A percentile compares a stretch with the other conserved stretches of the same genome.
Conservation (phyloP, 73 alveolate genomes). For the Uronychia setigera region DNA sequence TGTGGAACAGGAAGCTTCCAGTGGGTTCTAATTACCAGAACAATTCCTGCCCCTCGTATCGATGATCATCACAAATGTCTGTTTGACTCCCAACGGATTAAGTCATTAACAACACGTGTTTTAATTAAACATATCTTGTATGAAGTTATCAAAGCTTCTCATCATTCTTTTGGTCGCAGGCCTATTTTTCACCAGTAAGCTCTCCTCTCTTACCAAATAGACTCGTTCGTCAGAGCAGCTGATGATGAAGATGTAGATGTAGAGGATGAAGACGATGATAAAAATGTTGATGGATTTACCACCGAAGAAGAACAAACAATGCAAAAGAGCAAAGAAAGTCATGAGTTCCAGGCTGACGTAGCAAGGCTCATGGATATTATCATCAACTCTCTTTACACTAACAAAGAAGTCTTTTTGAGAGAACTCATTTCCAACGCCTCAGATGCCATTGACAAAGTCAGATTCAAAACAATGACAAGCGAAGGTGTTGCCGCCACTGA, state of each 20-base stretch:
- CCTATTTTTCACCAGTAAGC: not conserved
- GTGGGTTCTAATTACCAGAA: constrained; percentile 52
- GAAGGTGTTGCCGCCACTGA: constrained; percentile 60
- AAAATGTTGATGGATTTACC: constrained; percentile 60
- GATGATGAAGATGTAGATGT: not conserved
- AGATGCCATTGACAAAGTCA: constrained; percentile 99
- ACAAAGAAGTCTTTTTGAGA: constrained; percentile 98
- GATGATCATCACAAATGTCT: not conserved
- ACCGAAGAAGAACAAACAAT: constrained; percentile 67
- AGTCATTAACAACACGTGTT: too few species aligned
- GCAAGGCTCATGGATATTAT: constrained; percentile 98
- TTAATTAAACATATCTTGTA: too few species aligned
- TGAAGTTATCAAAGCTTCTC: too few species aligned
- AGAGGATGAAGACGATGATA: not conserved
- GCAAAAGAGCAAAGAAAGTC: constrained; percentile 76
- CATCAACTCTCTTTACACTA: constrained; percentile 97
- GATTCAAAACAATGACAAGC: constrained; percentile 92
- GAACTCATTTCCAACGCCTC: constrained; percentile 99
- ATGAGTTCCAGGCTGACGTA: constrained; percentile 97
- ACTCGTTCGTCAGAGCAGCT: not conserved
- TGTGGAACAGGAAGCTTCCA: constrained; percentile 42
- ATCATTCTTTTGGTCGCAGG: not conserved
- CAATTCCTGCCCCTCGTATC: constrained; percentile 45
- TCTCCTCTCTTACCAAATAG: not conserved
- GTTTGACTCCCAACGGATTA: too few species aligned